Base-by-base conservation (phyloP, 2,329 filamentous ascomycete species). In the Cercospora sojina region DNA sequence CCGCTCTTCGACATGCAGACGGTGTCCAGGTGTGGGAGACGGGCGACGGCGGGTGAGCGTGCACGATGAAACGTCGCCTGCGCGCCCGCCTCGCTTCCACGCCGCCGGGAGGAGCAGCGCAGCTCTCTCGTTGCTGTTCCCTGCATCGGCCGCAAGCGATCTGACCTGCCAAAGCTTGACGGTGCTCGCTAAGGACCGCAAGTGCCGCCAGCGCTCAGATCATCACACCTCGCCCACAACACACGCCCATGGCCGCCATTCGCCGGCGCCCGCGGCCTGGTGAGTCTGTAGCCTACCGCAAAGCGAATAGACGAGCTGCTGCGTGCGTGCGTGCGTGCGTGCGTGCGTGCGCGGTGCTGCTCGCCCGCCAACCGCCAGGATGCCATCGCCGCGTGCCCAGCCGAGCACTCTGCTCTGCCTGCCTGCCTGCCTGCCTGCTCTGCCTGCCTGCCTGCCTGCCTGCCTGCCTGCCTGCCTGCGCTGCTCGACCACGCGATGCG, bases 301-400 rank as follows among this genome's bases (percentile, higher is more conserved):
- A 64, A 66, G 64, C 61, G 64, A 67, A 67, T 64, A 67, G 47
- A 67, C 65, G 65, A 67, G 32, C 41, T 51, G 38, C 51, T 13
- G 16, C 6, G n/a, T n/a, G n/a, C n/a, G n/a, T n/a, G n/a, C n/a
- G n/a, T n/a, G n/a, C n/a, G n/a, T n/a, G n/a, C n/a, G n/a, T n/a
- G n/a, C n/a, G n/a, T n/a, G n/a, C n/a, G n/a, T 43, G 20, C n/a
- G 18, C 29, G 16, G 20, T 13, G 43, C 31, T 27, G 59, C 31
- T 27, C n/a, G 25, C 38, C 35, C 29, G 31, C 35, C n/a, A n/a
- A n/a, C 58, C 58, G 9, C 51, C 62, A 58, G 43, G 62, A 32
- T 58, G 29, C 56, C 49, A n/a, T n/a, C n/a, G 32, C 32, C 32
- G 32, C 35, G 35, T n/a, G 35, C 35, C 35, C 35, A 41, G 35